Percentiles rank a stretch among this genome's conserved stretches.
Conservation (phyloP, 805 yeast species). For the Yarrowia keelungensis region DNA sequence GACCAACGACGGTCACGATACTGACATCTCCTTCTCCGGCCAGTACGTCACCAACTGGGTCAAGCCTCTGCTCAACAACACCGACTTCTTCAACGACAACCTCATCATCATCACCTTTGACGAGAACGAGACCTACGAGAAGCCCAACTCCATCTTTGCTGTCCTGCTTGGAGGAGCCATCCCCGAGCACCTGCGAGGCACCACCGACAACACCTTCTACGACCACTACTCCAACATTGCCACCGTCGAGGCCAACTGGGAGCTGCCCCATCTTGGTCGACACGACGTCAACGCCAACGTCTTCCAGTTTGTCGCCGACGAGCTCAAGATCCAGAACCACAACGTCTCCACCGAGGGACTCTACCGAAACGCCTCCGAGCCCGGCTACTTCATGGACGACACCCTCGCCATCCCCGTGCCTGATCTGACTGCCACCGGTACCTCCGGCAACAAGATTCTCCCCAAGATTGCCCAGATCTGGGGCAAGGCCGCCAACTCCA, state of each 20-base stretch:
- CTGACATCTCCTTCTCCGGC: slow-evolving; percentile 57
- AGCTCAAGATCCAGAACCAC: slow-evolving; percentile 43
- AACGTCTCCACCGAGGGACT: slow-evolving; percentile 36
- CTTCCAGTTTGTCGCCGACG: slow-evolving; percentile 54
- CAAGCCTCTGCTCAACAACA: slow-evolving; percentile 55
- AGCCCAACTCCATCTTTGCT: slow-evolving; percentile 57
- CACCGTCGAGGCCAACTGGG: slow-evolving; percentile 60
- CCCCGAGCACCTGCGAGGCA: slow-evolving; percentile 54
- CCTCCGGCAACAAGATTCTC: slow-evolving; percentile 33
- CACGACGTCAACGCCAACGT: slow-evolving; percentile 60
- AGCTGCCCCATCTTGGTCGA: slow-evolving; percentile 58
- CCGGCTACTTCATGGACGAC: slow-evolving; percentile 33
- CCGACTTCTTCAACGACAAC: slow-evolving; percentile 57
- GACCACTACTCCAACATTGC: slow-evolving; percentile 61
- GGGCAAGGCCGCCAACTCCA: slow-evolving; percentile 15
- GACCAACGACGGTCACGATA: slow-evolving; percentile 61
- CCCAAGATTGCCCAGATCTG: slow-evolving; percentile 26
- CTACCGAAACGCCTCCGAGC: slow-evolving; percentile 34
- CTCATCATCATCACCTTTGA: slow-evolving; percentile 59
- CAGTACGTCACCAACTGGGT: slow-evolving; percentile 57
- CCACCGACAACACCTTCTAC: slow-evolving; percentile 58
- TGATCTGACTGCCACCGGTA: slow-evolving; percentile 17
- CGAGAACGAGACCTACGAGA: slow-evolving; percentile 56
- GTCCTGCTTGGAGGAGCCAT: slow-evolving; percentile 59
- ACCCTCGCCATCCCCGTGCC: slow-evolving; percentile 22